Evolutionary conservation across 192 early-diverging fungal species (phyloP), one percentile per base, ranked within the genome.

Genomic region (Coemansia sp.): DNA sequence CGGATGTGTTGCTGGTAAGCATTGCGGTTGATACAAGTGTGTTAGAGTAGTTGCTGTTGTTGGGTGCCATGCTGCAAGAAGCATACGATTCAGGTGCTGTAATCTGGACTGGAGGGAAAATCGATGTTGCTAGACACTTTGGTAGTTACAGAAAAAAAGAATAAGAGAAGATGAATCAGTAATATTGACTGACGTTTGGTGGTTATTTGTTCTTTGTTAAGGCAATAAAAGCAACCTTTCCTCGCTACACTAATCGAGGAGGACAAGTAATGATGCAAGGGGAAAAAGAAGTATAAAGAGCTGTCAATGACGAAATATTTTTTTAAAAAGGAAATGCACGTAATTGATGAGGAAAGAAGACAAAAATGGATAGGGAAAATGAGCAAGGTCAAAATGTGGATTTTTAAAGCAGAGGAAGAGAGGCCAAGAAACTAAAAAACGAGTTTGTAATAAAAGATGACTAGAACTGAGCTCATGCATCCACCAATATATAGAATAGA

Each of bases 1-100:
- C 55, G 6, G 55, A 46, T 45, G 55, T 46, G 55, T 42, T 57
- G 51, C 19, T 40, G n/a, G 37, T 18, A 47, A 59, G 41, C 43
- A 46, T 46, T 27, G 55, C 43, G 24, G 55, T 44, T 17, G 55
- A 57, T 13, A 46, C 55, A 37, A 57, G 55, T 5, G 55, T 24
- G 42, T 57, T 41, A 13, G 55, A 57, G 55, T 57, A 57, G 27
- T 13, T 46, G 7, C 12, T 41, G 43, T 57, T 18, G 23, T 43
- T 57, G 15, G 55, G 43, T 24, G 42, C 9, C 55, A 57, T 57
- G 55, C 27, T 55, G 53, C 21, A 21, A 12, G 53, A 17, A 23
- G 38, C 53, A 55, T 55, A 55, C 19, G 53, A 41, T 55, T 14
- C 39, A 27, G 15, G 9, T 8, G 38, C 12, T 55, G 53, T 13